Conservation (phyloP, 2,329 filamentous ascomycete species). For the Chaetomiaceae sp. region DNA sequence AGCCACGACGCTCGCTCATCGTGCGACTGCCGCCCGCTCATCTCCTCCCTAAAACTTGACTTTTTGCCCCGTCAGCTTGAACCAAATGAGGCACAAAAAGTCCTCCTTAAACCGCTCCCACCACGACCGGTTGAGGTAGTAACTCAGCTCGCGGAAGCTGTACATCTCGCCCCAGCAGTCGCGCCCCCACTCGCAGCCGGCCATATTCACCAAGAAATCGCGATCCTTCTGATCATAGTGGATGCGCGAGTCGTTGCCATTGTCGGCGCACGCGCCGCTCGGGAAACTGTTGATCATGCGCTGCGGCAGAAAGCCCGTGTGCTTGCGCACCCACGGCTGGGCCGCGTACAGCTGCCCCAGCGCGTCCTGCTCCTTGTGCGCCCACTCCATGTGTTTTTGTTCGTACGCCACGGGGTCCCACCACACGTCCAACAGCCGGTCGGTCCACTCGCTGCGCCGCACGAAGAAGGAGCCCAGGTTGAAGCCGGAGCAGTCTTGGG, state of each 20-base stretch:
- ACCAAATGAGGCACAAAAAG: constrained; percentile 56
- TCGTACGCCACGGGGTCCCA: constrained; percentile 98
- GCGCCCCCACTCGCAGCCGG: constrained; percentile 91
- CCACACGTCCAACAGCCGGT: constrained; percentile 90
- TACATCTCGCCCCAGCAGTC: constrained; percentile 99
- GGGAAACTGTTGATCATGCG: constrained; percentile 94
- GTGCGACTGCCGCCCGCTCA: background rate
- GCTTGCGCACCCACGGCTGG: constrained; percentile 88
- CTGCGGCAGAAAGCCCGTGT: constrained; percentile 84
- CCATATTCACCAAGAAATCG: constrained; percentile 98
- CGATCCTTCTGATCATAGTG: constrained; percentile 83
- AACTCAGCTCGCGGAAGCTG: constrained; percentile 85
- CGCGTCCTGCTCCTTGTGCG: constrained; percentile 96
- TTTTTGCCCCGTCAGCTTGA: constrained; percentile 58
- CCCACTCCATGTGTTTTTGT: constrained; percentile 98
- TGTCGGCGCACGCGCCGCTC: constrained; percentile 77
- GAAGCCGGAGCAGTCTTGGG: constrained; percentile 94
- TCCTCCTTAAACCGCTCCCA: constrained; percentile 77
- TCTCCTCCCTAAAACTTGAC: constrained; percentile 47
- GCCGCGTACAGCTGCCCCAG: constrained; percentile 86
- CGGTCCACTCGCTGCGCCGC: constrained; percentile 79
- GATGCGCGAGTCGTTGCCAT: constrained; percentile 67
- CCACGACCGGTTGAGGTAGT: constrained; percentile 75
- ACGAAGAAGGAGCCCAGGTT: constrained; percentile 96
- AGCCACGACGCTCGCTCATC: background rate